Percentiles rank a stretch among this genome's conserved stretches.
These are phyloP conservation scores for Coemansia sp. DNA, from an alignment of 192 early-diverging fungal genomes.

Conservation along the genomic window DNA sequence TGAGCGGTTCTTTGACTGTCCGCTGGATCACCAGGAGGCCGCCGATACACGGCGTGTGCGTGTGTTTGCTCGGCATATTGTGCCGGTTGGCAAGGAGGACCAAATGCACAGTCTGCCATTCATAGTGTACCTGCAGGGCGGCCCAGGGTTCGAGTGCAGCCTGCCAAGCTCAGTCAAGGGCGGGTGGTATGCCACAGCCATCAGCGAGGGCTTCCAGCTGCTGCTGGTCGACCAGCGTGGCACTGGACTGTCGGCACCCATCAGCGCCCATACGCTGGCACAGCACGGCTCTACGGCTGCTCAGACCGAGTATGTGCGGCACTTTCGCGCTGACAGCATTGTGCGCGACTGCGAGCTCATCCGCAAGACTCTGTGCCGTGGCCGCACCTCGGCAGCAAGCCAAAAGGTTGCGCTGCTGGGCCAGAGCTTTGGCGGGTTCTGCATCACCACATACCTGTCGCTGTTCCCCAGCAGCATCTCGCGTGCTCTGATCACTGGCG, in stretches of 20 bases:
- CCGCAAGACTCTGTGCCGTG: slow-evolving; percentile 56
- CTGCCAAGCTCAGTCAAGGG: slow-evolving; percentile 50
- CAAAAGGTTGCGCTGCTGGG: slow-evolving; percentile 59
- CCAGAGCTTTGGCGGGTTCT: slow-evolving; percentile 73
- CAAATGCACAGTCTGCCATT: slow-evolving; percentile 58
- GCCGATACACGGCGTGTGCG: slow-evolving; percentile 28
- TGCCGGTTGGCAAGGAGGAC: slow-evolving; percentile 53
- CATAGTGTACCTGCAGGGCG: slow-evolving; percentile 62
- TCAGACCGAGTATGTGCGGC: slow-evolving; percentile 61
- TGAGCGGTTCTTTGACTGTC: slow-evolving; percentile 61
- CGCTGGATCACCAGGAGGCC: slow-evolving; percentile 51
- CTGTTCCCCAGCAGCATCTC: slow-evolving; percentile 63
- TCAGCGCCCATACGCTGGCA: slow-evolving; percentile 55
- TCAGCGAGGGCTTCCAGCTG: slow-evolving; percentile 64
- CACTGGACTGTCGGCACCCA: slow-evolving; percentile 63
- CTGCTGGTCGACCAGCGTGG: slow-evolving; percentile 70
- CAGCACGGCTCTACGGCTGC: slow-evolving; percentile 52
- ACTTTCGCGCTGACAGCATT: slow-evolving; percentile 70
- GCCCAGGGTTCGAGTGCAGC: slow-evolving; percentile 58
- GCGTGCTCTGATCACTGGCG: slow-evolving; percentile 67
- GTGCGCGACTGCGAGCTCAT: slow-evolving; percentile 68
- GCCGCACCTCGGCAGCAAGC: slow-evolving; percentile 31
- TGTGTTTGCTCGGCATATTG: slow-evolving; percentile 60
- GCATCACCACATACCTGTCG: slow-evolving; percentile 65
- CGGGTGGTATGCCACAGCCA: slow-evolving; percentile 59